Base-by-base conservation (phyloP, 345 rosid genomes). In the Ceriops tagal region DNA sequence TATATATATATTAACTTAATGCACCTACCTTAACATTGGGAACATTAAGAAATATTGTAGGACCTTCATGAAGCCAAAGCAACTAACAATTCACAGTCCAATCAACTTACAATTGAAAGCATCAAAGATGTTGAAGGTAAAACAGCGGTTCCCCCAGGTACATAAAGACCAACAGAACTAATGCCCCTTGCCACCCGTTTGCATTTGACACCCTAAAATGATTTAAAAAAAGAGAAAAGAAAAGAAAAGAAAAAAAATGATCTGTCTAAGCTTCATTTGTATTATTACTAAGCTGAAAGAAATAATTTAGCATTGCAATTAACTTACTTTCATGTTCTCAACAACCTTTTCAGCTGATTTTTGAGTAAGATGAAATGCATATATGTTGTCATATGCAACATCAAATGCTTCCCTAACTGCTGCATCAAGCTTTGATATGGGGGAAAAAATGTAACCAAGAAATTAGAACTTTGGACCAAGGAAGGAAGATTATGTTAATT, bases 91-190 rank as follows among this genome's bases (percentile, higher is more conserved):
- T 56, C 10, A 58, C 37, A 37, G 64, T 31, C 52, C 55, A 67
- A 67, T 66, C 34, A 39, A 84, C 92, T 82, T 89, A 89, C 97
- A 64, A 93, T 75, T 53, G 97, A 75, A 79, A 93, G 96, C 97
- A 93, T 91, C 66, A 93, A 73, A 63, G 98, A 96, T 30, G 97
- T 91, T 61, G 97, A 93, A 24, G 97, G 98, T 71, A 93, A 82
- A 78, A 91, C 96, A 61, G 96, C 93, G 59, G 97, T 93, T 58
- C 96, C 98, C 31, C 96, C 97, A 6, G 97, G 95, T 18, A 93
- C 98, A 81, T 91, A 89, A 75, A 91, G 98, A 58, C 98, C 97
- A 5, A 93, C 96, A 39, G 98, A 91, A 31, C 84, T 85, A 79
- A 93, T 89, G 81, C 93, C 81, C 78, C 96, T 85, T 0, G 97